Base-by-base conservation (phyloP, 306 rosid genomes). In the Casuarina cunninghamiana region DNA sequence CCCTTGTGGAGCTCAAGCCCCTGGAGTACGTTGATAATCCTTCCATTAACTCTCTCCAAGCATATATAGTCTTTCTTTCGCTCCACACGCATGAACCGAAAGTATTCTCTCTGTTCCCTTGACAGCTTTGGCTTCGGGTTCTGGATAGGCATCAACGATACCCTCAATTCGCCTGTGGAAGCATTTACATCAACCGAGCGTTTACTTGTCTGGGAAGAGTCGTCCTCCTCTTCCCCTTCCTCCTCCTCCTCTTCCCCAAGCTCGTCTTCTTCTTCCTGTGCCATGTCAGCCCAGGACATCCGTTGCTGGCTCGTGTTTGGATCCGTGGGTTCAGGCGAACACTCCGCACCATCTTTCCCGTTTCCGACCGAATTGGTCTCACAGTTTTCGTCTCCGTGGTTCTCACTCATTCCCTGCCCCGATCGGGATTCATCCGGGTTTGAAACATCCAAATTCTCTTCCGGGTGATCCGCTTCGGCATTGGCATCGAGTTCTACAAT, bases 221-320 rank as follows among this genome's bases (percentile, higher is more conserved):
- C 71, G 19, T 78, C 91, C 74, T 83, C 87, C 72, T 75, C 89
- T 35, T 61, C 76, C 61, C 48, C 82, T 4, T 68, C 82, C 5
- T 53, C 73, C 32, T 83, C 89, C 9, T 83, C 89, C 54, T 88
- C 97, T 39, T 68, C 88, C 76, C 76, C 93, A 12, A 93, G 88
- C 79, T 93, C 98, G 38, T 95, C 97, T 77, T 95, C 98, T 67
- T 90, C 98, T 75, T 95, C 98, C 72, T 90, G 97, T 3, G 89
- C 97, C 97, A 96, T 96, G 77, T 96, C 99, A 2, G 99, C 99
- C 99, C 99, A 96, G n/a, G 93, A 93, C 87, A 86, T 79, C 6
- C 91, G 86, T 46, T 75, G 76, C 51, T 81, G 77, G 54, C 53
- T 73, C 39, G 51, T 74, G 53, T 74, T 89, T 6, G 65, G 65